Percentiles rank a stretch among this genome's conserved stretches.
These are phyloP conservation scores for Lentinus brumalis DNA, from an alignment of 768 basidiomycete genomes.

Conservation along the genomic window DNA sequence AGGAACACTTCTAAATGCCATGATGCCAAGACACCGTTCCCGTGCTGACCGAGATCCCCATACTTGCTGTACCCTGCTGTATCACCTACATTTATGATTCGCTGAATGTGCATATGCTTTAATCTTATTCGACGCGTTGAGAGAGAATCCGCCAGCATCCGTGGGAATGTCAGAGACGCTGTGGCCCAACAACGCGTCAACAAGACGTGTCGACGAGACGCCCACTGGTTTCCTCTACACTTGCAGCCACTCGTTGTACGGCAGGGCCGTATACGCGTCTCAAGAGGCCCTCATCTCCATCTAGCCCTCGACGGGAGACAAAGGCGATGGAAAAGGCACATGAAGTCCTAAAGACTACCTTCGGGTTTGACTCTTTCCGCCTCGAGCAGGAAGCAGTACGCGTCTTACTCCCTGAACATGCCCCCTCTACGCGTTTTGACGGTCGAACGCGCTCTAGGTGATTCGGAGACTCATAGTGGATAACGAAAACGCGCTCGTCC, in stretches of 20 bases:
- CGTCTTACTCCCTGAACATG: background rate
- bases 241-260: background rate
- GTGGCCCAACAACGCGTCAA: constrained; percentile 16
- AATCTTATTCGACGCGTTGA: constrained; percentile 13
- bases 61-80: constrained; percentile 12
- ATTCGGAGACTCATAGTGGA: constrained; percentile 41
- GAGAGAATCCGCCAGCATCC: background rate
- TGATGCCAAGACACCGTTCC: constrained; percentile 4
- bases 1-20: constrained; percentile 62
- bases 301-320: background rate
- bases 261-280: background rate
- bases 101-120: constrained; percentile 10
- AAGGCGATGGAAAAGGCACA: constrained; percentile 38
- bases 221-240: background rate
- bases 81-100: constrained; percentile 3
- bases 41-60: background rate
- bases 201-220: background rate
- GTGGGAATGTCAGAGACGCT: background rate
- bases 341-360: constrained; percentile 35
- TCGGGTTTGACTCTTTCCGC: constrained; percentile 39
- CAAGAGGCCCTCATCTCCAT: background rate
- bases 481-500: constrained; percentile 43
- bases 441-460: constrained; percentile 26
- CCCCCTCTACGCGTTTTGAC: background rate
- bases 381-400: constrained; percentile 41